Conservation (phyloP, 352 stramenopile species). For the Globisporangium paddicum region DNA sequence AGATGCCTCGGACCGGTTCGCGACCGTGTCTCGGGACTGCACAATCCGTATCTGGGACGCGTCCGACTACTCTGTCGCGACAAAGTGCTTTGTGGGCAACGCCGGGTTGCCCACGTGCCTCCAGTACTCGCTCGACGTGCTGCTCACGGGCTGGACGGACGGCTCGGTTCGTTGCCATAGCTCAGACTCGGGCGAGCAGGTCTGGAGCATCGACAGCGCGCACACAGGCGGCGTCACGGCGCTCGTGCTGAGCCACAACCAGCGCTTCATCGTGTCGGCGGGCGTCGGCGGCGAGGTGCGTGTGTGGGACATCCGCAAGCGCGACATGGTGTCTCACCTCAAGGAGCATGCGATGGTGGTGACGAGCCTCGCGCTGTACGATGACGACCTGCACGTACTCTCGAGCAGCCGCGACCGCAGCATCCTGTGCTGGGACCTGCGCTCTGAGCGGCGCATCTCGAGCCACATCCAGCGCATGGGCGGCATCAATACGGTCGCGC, state of each 20-base stretch:
- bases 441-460: slow-evolving; percentile 77
- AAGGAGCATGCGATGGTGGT: slow-evolving; percentile 91
- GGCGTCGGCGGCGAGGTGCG: slow-evolving; percentile 85
- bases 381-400: slow-evolving; percentile 88
- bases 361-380: slow-evolving; percentile 80
- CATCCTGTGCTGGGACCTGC: slow-evolving; percentile 92
- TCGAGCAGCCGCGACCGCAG: slow-evolving; percentile 87
- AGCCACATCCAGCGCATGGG: slow-evolving; percentile 92
- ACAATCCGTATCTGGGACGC: slow-evolving; percentile 89
- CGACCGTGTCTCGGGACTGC: slow-evolving; percentile 83
- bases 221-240: slow-evolving; percentile 88
- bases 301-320: slow-evolving; percentile 91
- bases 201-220: slow-evolving; percentile 90
- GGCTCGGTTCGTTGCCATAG: slow-evolving; percentile 86
- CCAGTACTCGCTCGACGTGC: slow-evolving; percentile 82
- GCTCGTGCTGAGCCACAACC: slow-evolving; percentile 88
- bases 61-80: slow-evolving; percentile 79
- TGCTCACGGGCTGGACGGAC: slow-evolving; percentile 90
- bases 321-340: slow-evolving; percentile 87
- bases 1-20: slow-evolving; percentile 84
- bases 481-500: slow-evolving; percentile 88
- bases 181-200: slow-evolving; percentile 67
- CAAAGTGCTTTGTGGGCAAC: slow-evolving; percentile 42
- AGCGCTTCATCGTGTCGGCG: slow-evolving; percentile 82
- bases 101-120: slow-evolving; percentile 69